Evolutionary conservation across 768 basidiomycete species (phyloP), one percentile per base, ranked within the genome.

Genomic region (Tubosaeta sp.): DNA sequence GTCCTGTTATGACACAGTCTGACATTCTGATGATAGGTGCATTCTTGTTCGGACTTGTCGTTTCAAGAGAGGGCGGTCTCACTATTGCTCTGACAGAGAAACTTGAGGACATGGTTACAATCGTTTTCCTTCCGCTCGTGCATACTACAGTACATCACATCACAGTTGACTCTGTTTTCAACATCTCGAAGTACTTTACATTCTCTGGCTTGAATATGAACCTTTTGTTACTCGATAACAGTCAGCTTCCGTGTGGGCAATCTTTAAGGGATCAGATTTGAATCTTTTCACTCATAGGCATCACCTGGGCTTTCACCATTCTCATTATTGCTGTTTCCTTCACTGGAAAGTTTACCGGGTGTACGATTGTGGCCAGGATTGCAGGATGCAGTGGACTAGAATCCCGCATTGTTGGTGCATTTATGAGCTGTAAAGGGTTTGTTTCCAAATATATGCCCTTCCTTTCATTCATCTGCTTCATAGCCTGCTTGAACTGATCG

Each of bases 341-440:
- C 65, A 55, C 71, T 25, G 92, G 92, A 14, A 99, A 99, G 72
- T 97, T 98, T 63, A 77, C 85, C 3, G 93, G 91, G 5, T 95
- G 93, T 60, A 75, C 82, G 0, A 50, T 85, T 4, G 86, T 88
- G 1, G 88, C 93, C 0, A 73, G 74, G 37, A 73, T 79, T 31
- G 59, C 84, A 11, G 85, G 86, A 1, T 97, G 91, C 68, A 78
- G 71, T 8, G 86, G 82, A 82, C 76, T 94, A 35, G 95, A 98
- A 64, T 71, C 86, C 0, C 76, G 83, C 29, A 84, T 93, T 0
- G 86, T 97, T 49, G 95, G 95, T 0, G 84, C 88, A 14, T 68
- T 98, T 43, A 97, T 99, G 95, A 89, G 85, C 63, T 95, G 94
- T 66, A 95, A 97, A 77, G 94, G 92, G 88, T 88, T 10, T 31